Evolutionary conservation across 495 filamentous ascomycete genomes (phyloP), one percentile per base, ranked within the genome.

Genomic region (Lentithecium fluviatile): DNA sequence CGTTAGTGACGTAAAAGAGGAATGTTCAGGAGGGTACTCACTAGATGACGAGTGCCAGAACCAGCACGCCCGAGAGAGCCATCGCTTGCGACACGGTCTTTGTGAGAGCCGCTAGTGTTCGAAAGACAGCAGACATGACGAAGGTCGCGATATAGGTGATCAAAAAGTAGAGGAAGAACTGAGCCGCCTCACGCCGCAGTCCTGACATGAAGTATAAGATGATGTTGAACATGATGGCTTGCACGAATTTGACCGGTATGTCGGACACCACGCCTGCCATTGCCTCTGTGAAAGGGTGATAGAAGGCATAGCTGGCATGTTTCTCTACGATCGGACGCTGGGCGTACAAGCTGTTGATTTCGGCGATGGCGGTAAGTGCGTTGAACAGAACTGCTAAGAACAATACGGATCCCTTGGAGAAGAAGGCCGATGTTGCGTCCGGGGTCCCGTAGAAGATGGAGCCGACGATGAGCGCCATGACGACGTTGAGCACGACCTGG

Each of bases 311-410:
- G 52, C 83, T 83, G 51, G 78, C 75, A 64, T 96, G 91, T 68
- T 96, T 95, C 67, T 96, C 91, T 56, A 96, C 90, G 63, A 96
- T 94, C 0, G 88, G 84, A 13, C 91, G 83, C 81, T 95, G 89
- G 19, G 86, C 82, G 71, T 90, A 95, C 2, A 95, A 79, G 1
- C 85, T 89, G 40, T 93, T 74, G 72, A 90, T 90, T 74, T 95
- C 90, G 24, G 91, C 71, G 49, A 84, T 78, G 64, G 82, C 85
- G 25, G 83, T 75, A 60, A 96, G 92, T 20, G 89, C 90, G 69
- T 92, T 94, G 71, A 95, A 79, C 34, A 97, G 78, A 68, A 92
- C 83, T 23, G 88, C 84, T 67, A 95, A 90, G 78, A 96, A 97
- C 6, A 97, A 75, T 2, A 95, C 73, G 26, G 85, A 85, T 13